phyloP scores from a whole-genome alignment of 1,284 basidiomycete genomes.

The Sporisorium scitamineum region DNA sequence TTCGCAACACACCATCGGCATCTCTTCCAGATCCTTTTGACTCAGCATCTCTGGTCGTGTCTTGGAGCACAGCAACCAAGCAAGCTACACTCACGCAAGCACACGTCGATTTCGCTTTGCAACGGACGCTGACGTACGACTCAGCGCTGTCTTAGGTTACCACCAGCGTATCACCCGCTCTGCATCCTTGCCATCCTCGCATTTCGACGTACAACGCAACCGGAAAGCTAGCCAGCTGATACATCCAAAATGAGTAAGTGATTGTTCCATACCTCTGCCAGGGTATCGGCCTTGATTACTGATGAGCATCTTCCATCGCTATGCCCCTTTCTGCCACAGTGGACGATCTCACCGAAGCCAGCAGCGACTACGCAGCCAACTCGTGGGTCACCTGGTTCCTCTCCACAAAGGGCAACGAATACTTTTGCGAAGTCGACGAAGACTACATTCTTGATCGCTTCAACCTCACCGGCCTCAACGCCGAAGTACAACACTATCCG shows the following conservation, averaged over 20 bases:
- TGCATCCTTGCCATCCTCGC: background rate
- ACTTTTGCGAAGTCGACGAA: constrained; percentile 99
- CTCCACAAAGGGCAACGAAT: constrained; percentile 86
- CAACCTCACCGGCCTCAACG: constrained; percentile 96
- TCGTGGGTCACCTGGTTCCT: constrained; percentile 97
- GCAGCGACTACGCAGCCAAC: constrained; percentile 84
- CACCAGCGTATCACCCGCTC: background rate
- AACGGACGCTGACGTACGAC: background rate
- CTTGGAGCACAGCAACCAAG: background rate
- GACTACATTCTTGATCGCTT: constrained; percentile 99
- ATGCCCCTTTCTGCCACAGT: constrained; percentile 70
- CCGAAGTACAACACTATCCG: constrained; percentile 93
- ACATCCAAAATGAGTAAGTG: constrained; percentile 4
- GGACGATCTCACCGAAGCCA: constrained; percentile 87
- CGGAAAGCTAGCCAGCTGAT: background rate
- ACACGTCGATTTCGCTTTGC: background rate
- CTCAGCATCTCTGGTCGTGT: background rate
- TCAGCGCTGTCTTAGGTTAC: background rate
- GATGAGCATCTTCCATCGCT: background rate
- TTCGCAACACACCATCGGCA: background rate
- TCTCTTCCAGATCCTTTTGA: background rate
- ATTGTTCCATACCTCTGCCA: background rate
- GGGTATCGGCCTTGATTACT: background rate
- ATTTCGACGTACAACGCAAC: background rate
- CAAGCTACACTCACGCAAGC: background rate